phyloP scores from a whole-genome alignment of 2,329 filamentous ascomycete genomes.

The Calycina marina region DNA sequence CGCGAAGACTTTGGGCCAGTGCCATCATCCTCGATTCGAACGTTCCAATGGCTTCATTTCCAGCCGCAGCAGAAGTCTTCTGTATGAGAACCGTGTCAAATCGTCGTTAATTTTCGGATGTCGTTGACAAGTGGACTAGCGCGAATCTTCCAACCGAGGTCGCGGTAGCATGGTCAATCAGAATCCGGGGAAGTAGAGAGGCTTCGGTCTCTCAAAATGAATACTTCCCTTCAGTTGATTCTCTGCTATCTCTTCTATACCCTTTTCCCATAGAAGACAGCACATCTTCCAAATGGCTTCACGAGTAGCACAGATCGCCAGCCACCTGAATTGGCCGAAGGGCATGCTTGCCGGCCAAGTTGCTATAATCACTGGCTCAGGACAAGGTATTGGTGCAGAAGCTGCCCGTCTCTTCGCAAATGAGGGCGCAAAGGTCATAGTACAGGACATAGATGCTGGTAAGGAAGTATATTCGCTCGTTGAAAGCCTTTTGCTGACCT shows the following conservation, averaged over 20 bases:
- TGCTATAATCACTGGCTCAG: slow-evolving; percentile 76
- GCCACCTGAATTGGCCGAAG: slow-evolving; percentile 69
- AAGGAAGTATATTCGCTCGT: slow-evolving; percentile 15
- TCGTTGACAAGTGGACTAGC: no score
- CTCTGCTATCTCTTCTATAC: background rate
- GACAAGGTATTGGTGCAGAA: slow-evolving; percentile 81
- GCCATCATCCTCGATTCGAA: no score
- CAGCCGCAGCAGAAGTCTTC: no score
- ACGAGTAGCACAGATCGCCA: slow-evolving; percentile 56
- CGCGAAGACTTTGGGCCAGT: no score
- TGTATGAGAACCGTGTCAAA: no score
- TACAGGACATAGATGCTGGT: slow-evolving; percentile 72
- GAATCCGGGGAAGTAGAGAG: background rate
- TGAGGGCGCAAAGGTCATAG: slow-evolving; percentile 71
- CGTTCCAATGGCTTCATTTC: no score
- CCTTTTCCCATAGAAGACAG: background rate
- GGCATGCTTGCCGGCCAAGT: slow-evolving; percentile 68
- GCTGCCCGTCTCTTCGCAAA: slow-evolving; percentile 70
- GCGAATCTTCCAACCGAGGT: no score
- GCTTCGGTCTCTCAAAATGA: no score
- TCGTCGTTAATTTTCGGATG: no score
- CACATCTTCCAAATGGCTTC: slow-evolving; percentile 20
- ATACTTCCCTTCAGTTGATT: no score
- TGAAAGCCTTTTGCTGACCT: slow-evolving; percentile 11
- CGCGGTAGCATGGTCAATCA: no score